Base-by-base conservation (phyloP, 768 basidiomycete species). In the Xerocomus spinulosus region DNA sequence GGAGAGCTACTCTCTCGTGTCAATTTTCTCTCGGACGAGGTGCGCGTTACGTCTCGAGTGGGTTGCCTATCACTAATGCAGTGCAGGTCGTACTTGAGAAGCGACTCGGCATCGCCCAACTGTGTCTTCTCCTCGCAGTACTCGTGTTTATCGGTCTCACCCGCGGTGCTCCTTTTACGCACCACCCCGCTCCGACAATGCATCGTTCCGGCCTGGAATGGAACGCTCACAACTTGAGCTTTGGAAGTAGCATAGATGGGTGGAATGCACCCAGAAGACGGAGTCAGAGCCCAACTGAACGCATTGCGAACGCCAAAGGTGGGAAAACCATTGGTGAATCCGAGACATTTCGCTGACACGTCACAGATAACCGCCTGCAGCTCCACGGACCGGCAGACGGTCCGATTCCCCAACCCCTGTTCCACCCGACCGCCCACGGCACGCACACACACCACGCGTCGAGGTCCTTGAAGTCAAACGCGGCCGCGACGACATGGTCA, bases 141-240 rank as follows among this genome's bases (percentile, higher is more conserved):
- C 77, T 95, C 17, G 73, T 92, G 12, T 92, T 96, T 63, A 87
- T 95, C 68, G 81, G 85, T 15, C 74, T 95, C 43, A 93, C 92
- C 4, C 80, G 92, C 5, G 89, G 90, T 26, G 60, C 64, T 15
- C 55, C 65, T 5, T 39, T 54, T 29, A 7, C 86, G 81, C 46
- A 57, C 20, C 50, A 55, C 14, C 48, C 52, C 42, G 46, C 46
- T 32, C 35, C 43, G 9, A 23, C 20, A 0, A 12, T 39, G 18
- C 56, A 52, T 44, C 51, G 49, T 10, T 68, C 73, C 0, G 60
- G 76, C 55, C 71, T 73, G 40, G 77, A 77, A 48, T 83, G 81
- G 83, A 71, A 82, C 0, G 69, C 70, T 46, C 72, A 79, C 9
- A 75, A 78, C 49, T 61, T 83, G 24, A 81, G 74, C 48, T 67